A percentile compares a stretch with the other conserved stretches of the same genome.
phyloP scores from a whole-genome alignment of 148 eudicot genomes.

The Rhododendron griersonianum region DNA sequence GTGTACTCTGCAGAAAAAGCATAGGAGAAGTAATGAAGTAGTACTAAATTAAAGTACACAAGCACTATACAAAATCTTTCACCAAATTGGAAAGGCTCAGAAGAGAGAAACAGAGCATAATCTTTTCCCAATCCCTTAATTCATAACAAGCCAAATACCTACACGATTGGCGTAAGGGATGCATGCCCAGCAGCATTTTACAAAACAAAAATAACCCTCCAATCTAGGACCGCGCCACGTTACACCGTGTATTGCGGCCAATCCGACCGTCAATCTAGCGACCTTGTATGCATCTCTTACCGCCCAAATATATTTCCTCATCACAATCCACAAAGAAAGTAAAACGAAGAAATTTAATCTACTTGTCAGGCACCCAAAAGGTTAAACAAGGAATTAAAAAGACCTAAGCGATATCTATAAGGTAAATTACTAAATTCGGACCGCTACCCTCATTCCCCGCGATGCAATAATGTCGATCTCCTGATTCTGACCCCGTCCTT shows the following conservation, averaged over 20 bases:
- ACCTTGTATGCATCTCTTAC: conserved; percentile 77
- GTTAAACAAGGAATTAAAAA: neutral
- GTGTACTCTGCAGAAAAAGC: too few species aligned
- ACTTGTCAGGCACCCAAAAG: neutral
- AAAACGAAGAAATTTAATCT: neutral
- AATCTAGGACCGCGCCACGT: neutral
- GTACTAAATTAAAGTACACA: too few species aligned
- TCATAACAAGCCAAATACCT: neutral
- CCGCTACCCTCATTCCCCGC: conserved; percentile 98
- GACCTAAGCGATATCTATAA: neutral
- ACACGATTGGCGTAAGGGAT: neutral
- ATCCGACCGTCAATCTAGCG: neutral
- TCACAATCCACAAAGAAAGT: neutral
- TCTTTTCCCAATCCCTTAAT: neutral
- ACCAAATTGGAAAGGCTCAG: neutral
- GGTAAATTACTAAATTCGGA: conserved; percentile 45
- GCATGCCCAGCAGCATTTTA: neutral
- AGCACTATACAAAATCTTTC: neutral
- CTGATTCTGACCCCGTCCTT: conserved; percentile 33
- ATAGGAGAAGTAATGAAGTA: too few species aligned
- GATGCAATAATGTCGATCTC: conserved; percentile 70
- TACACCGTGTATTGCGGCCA: too few species aligned
- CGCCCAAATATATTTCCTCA: conserved; percentile 26
- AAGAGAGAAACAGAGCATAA: neutral
- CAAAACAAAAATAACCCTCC: neutral